Base-by-base conservation (phyloP, 2,329 filamentous ascomycete species). In the Lanzia echinophila region DNA sequence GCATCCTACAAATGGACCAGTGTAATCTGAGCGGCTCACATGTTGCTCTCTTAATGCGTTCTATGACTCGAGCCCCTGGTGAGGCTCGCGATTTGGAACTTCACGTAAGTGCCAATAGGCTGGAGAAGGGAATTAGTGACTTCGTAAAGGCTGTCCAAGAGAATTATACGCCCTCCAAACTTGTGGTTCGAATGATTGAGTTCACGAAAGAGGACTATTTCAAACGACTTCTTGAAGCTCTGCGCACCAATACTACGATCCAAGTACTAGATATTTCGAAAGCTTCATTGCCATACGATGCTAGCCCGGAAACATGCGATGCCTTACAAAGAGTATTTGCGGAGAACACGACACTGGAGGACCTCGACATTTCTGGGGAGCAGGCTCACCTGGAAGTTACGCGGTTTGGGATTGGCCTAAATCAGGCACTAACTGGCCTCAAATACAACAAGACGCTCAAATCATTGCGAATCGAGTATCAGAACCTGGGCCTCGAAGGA, bases 361-460 rank as follows among this genome's bases (percentile, higher is more conserved):
- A 83, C 65, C 70, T 88, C 12, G 82, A 88, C 65, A 83, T 88
- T 43, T 87, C 84, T 24, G 85, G 85, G 8, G 85, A 88, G 62
- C 82, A 84, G 59, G 84, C 85, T 6, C 79, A 86, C 61, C 68
- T 88, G n/a, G 85, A 88, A 62, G 82, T 82, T 3, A 83, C 83
- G 3, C 79, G 83, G 47, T 81, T 88, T 58, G 85, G 85, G 15
- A 81, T 83, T 53, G 84, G 84, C 2, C 75, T 88, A 56, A 87
- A 86, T 61, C 73, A 81, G 50, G 83, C 85, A 17, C 69, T 88
- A 55, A 76, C 75, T 17, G 84, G 84, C 4, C 69, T 88, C 57
- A 82, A 83, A 63, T 73, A 76, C 54, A 88, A 88, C 65, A 78
- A 70, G 32, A 77, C 81, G 1, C 66, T 88, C 51, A 79, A 78